Base-by-base conservation (phyloP, 768 basidiomycete species). In the Auricularia cornea region DNA sequence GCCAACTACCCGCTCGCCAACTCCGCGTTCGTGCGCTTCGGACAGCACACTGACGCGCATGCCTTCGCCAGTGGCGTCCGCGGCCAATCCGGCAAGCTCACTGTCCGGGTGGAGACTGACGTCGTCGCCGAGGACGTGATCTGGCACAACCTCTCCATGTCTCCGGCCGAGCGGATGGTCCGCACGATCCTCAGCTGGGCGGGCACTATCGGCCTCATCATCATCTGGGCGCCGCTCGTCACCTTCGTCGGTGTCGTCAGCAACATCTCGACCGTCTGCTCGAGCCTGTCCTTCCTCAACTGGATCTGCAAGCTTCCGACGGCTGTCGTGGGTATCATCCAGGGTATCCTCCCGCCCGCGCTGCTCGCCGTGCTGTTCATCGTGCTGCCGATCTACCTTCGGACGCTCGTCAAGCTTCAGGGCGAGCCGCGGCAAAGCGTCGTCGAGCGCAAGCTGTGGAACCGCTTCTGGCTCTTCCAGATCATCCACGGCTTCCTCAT, bases 321-420 rank as follows among this genome's bases (percentile, higher is more conserved):
- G 0, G 70, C 81, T 6, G 81, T 94, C 23, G 76, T 90, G 64
- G 94, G 93, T 66, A 89, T 97, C 68, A 87, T 98, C 65, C 77
- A 86, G 77, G 96, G 96, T 83, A 86, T 96, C 61, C 76, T 95
- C 0, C 94, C 97, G 3, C 87, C 94, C 0, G 86, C 93, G 26
- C 72, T 93, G 59, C 85, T 99, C 59, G 93, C 93, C 0, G 81
- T 98, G n/a, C 81, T 99, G 59, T 94, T 94, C 86, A 84, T 94
- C 85, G 78, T 98, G 6, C 79, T 99, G 2, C 80, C 54, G 0
- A 90, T 94, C 70, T 68, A 98, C n/a, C 74, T 98, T 63, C 82
- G 96, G 40, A 76, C 91, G 26, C 77, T 98, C 31, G 90, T 86
- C 16, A 79, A 84, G 23, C 88, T 97, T 61, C 92, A 98, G 75